phyloP scores from a whole-genome alignment of 495 filamentous ascomycete species.

The Immersiella caudata region DNA sequence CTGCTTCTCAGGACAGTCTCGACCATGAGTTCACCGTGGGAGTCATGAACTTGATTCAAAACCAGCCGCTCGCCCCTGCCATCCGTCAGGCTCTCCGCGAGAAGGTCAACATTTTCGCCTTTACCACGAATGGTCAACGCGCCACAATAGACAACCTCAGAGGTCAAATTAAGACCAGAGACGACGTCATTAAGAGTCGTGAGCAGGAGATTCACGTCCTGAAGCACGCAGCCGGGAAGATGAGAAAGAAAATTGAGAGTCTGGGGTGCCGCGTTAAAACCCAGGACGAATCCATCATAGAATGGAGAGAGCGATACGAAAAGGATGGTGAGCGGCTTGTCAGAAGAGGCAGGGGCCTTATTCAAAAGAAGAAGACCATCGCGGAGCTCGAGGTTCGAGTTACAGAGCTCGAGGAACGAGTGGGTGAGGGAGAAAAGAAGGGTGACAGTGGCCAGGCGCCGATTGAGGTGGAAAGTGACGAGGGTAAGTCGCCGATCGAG shows the following conservation, averaged over 20 bases:
- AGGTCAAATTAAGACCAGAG: neutral
- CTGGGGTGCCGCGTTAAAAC: neutral
- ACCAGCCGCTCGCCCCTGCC: neutral
- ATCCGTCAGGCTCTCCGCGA: neutral
- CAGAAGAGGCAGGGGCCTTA: neutral
- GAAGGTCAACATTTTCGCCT: neutral
- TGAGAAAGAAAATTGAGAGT: neutral
- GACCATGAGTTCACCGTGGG: neutral
- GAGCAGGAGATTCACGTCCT: neutral
- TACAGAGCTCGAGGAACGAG: neutral
- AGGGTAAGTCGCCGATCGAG: too few species aligned
- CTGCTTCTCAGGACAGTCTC: neutral
- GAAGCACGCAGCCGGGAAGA: neutral
- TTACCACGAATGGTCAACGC: neutral
- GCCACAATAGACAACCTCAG: neutral
- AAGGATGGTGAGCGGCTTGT: neutral
- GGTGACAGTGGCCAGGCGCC: too few species aligned
- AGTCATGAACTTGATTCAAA: neutral
- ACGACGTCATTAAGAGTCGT: neutral
- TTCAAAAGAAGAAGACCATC: neutral
- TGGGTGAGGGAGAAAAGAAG: neutral
- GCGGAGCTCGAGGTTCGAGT: neutral
- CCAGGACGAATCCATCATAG: neutral
- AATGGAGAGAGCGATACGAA: neutral
- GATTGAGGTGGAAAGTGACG: too few species aligned